Evolutionary conservation across 306 rosid genomes (phyloP).

Genomic region (Vigna unguiculata): DNA sequence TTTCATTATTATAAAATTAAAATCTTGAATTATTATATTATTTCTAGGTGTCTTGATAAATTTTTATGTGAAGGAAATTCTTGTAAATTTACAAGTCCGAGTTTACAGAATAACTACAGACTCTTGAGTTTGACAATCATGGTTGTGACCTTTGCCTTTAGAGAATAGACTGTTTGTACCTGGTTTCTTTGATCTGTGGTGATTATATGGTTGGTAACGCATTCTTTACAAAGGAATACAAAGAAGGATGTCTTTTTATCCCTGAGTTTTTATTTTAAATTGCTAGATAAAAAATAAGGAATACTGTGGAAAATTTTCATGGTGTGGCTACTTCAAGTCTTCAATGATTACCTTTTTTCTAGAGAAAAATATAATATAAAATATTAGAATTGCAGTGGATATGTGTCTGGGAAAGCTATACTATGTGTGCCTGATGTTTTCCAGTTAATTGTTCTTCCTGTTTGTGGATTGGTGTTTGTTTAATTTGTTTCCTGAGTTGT

Average conservation of each 20-base stretch:
- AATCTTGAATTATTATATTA: too few species aligned
- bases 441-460: background rate
- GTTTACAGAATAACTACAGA: too few species aligned
- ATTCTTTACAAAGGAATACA: constrained; percentile 61
- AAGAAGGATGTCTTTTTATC: constrained; percentile 51
- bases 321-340: background rate
- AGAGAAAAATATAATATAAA: background rate
- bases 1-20: too few species aligned
- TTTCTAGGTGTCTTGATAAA: too few species aligned
- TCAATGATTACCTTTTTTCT: constrained; percentile 8
- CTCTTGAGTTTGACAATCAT: too few species aligned
- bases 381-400: background rate
- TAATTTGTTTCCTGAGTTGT: background rate
- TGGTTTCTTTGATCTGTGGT: constrained; percentile 59
- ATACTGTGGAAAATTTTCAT: background rate
- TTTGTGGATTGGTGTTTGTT: constrained; percentile 8
- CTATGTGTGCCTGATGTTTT: background rate
- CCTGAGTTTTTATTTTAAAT: background rate
- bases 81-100: too few species aligned
- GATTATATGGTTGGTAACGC: constrained; percentile 66
- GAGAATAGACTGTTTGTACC: constrained; percentile 60
- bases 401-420: constrained; percentile 11
- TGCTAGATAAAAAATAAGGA: background rate
- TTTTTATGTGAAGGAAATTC: too few species aligned
- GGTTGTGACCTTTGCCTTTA: background rate